Evolutionary conservation across 1,284 basidiomycete species (phyloP).

Genomic region (Moniliophthora roreri): DNA sequence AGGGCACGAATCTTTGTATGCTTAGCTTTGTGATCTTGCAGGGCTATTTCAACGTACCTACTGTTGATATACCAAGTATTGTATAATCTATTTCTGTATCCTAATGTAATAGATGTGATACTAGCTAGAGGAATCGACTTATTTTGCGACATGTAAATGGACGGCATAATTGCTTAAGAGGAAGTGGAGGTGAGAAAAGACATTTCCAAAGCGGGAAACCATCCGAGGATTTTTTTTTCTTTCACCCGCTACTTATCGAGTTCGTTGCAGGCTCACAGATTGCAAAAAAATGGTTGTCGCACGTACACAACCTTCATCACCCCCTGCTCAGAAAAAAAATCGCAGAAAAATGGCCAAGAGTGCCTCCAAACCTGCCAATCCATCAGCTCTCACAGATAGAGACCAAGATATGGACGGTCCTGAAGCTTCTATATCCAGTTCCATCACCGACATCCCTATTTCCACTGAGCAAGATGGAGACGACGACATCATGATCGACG

Average conservation of each 20-base stretch:
- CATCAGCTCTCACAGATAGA: slow-evolving; percentile 19
- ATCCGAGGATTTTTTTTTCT: background rate
- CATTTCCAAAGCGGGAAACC: too few relatives aligned
- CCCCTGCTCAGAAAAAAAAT: slow-evolving; percentile 46
- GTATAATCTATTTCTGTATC: too few relatives aligned
- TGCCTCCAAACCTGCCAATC: slow-evolving; percentile 22
- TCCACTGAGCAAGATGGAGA: slow-evolving; percentile 35
- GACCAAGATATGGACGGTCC: slow-evolving; percentile 38
- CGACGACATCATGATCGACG: slow-evolving; percentile 66
- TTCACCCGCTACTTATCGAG: background rate
- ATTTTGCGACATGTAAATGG: too few relatives aligned
- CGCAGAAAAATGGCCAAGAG: slow-evolving; percentile 55
- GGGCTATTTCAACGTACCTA: slow-evolving; percentile 3
- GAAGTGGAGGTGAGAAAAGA: too few relatives aligned
- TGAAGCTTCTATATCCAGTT: slow-evolving; percentile 16
- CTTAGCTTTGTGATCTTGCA: slow-evolving; percentile 8
- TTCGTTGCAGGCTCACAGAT: background rate
- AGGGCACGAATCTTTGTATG: slow-evolving; percentile 5
- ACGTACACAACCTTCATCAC: slow-evolving; percentile 33
- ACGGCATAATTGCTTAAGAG: too few relatives aligned
- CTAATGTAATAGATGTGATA: too few relatives aligned
- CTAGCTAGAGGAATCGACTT: too few relatives aligned
- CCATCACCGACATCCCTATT: slow-evolving; percentile 14
- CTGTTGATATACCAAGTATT: background rate
- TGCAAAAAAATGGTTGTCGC: slow-evolving; percentile 55